Evolutionary conservation across 371 early-diverging fungal species (phyloP).

Genomic region (Chytridiales sp.): DNA sequence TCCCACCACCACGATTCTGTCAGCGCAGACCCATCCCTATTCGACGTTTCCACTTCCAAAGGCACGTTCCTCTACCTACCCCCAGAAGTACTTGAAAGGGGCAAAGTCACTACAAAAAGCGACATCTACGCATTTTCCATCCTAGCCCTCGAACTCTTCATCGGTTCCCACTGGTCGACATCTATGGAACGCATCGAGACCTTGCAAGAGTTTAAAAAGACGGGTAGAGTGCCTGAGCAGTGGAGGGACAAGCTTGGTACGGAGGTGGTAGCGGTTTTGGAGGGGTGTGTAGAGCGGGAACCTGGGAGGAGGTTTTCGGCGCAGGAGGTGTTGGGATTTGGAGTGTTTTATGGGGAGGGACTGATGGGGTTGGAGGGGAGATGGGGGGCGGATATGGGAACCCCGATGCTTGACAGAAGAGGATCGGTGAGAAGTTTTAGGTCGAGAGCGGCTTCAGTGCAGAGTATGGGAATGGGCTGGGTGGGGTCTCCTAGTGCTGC

Average conservation of each 20-base stretch:
- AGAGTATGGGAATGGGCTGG: too few relatives aligned
- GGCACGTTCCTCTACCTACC: slow-evolving; percentile 31
- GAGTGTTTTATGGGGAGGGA: background rate
- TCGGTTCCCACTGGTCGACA: slow-evolving; percentile 61
- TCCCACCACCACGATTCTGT: too few relatives aligned
- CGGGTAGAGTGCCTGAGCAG: slow-evolving; percentile 38
- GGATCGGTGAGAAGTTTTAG: too few relatives aligned
- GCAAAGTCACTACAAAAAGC: slow-evolving; percentile 24
- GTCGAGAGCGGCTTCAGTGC: too few relatives aligned
- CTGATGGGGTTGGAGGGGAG: background rate
- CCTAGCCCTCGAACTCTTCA: slow-evolving; percentile 68
- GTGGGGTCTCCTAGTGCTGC: too few relatives aligned
- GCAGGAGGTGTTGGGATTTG: background rate
- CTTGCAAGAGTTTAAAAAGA: slow-evolving; percentile 57
- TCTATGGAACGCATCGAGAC: slow-evolving; percentile 66
- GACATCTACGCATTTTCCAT: slow-evolving; percentile 75
- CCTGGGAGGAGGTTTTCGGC: too few relatives aligned
- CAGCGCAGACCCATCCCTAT: too few relatives aligned
- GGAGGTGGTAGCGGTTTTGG: background rate
- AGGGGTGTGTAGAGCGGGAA: background rate
- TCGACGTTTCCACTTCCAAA: slow-evolving; percentile 6
- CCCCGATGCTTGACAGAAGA: too few relatives aligned
- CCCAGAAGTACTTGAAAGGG: slow-evolving; percentile 24
- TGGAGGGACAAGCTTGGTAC: slow-evolving; percentile 1
- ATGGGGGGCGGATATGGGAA: background rate